Evolutionary conservation across 1,284 basidiomycete species (phyloP).

Genomic region (Tilletia horrida): DNA sequence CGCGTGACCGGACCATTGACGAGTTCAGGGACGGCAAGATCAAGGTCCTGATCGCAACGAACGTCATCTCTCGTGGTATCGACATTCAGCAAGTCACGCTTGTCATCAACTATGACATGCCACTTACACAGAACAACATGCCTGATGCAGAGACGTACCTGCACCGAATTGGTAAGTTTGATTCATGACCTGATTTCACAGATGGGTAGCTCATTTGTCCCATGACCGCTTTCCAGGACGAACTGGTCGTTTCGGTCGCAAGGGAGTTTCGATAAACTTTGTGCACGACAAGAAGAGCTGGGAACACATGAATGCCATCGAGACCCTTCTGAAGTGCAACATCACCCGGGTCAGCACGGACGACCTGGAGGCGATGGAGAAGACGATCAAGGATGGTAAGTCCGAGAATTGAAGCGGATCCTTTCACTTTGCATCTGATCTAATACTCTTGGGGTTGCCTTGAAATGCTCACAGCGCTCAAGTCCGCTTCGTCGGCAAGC

Average conservation of each 20-base stretch:
- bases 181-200: not conserved
- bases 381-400: conserved; percentile 46
- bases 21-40: conserved; percentile 87
- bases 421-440: not conserved
- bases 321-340: conserved; percentile 43
- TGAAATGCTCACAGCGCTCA: conserved; percentile 2
- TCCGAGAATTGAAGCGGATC: not conserved
- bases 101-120: conserved; percentile 83
- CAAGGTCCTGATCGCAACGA: conserved; percentile 97
- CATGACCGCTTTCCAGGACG: conserved; percentile 24
- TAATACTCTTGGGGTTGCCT: not conserved
- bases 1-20: conserved; percentile 90
- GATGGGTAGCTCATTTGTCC: not conserved
- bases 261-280: conserved; percentile 55
- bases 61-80: conserved; percentile 96
- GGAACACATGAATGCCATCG: conserved; percentile 51
- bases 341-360: conserved; percentile 50
- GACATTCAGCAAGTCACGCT: conserved; percentile 95
- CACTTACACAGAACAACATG: conserved; percentile 61
- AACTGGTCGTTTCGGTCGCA: conserved; percentile 53
- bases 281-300: conserved; percentile 50
- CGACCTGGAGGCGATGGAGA: conserved; percentile 53
- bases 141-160: conserved; percentile 97
- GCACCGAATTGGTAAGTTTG: conserved; percentile 82
- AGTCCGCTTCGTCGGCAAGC: conserved; percentile 8